Evolutionary conservation across 805 yeast genomes (phyloP).

Genomic region (Wickerhamia fluorescens): DNA sequence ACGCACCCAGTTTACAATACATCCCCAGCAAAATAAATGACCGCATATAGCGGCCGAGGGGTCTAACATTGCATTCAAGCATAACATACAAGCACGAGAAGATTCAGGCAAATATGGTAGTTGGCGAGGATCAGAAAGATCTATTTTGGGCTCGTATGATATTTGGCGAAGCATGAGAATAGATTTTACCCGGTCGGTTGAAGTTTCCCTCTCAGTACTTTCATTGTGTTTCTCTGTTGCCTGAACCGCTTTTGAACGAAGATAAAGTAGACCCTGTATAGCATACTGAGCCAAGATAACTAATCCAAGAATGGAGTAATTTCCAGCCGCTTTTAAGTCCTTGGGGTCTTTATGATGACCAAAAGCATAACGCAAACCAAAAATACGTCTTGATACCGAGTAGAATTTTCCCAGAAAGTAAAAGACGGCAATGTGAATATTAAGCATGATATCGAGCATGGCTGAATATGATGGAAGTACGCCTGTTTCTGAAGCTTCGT

Average conservation of each 20-base stretch:
- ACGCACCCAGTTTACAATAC: slow-evolving; percentile 83
- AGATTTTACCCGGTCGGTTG: too few relatives aligned
- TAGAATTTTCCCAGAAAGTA: slow-evolving; percentile 81
- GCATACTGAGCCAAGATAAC: slow-evolving; percentile 48
- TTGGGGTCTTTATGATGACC: slow-evolving; percentile 50
- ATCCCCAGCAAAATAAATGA: slow-evolving; percentile 88
- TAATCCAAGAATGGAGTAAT: slow-evolving; percentile 71
- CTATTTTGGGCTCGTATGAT: too few relatives aligned
- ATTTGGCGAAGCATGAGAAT: too few relatives aligned
- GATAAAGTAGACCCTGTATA: slow-evolving; percentile 35
- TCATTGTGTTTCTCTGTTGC: too few relatives aligned
- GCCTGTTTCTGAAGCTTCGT: slow-evolving; percentile 4
- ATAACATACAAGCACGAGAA: slow-evolving; percentile 76
- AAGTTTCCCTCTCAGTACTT: too few relatives aligned
- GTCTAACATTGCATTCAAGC: slow-evolving; percentile 69
- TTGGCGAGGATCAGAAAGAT: slow-evolving; percentile 47
- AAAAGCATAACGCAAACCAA: slow-evolving; percentile 73
- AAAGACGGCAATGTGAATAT: slow-evolving; percentile 72
- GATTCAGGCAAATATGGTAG: slow-evolving; percentile 64
- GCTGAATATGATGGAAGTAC: slow-evolving; percentile 36
- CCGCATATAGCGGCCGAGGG: slow-evolving; percentile 91
- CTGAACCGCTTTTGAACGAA: slow-evolving; percentile 11
- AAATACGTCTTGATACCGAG: slow-evolving; percentile 64
- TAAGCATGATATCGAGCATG: slow-evolving; percentile 47
- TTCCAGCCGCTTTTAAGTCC: slow-evolving; percentile 39